Evolutionary conservation across 2,329 filamentous ascomycete genomes (phyloP).

Genomic region (Chaetomium sp.): DNA sequence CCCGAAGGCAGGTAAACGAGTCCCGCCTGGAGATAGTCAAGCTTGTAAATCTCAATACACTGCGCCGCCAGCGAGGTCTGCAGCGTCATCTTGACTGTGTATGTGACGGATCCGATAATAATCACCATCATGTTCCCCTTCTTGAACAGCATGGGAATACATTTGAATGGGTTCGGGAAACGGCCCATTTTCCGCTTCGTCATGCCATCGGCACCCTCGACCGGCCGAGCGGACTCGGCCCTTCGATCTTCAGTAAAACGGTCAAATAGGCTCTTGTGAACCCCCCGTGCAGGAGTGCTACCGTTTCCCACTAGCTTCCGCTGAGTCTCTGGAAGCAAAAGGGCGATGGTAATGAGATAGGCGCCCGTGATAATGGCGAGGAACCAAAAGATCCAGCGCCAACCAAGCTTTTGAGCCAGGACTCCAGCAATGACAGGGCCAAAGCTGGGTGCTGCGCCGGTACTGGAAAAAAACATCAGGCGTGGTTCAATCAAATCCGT

Average conservation of each 20-base stretch:
- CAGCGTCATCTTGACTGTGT: constrained; percentile 46
- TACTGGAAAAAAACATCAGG: constrained; percentile 49
- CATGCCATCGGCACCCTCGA: background rate
- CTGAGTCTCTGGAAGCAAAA: constrained; percentile 50
- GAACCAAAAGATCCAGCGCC: constrained; percentile 57
- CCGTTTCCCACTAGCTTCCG: constrained; percentile 10
- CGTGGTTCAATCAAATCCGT: constrained; percentile 33
- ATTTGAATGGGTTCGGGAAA: constrained; percentile 30
- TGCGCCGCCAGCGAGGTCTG: constrained; percentile 43
- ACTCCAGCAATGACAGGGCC: constrained; percentile 55
- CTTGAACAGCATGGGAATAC: constrained; percentile 4
- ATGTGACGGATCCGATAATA: too few relatives aligned
- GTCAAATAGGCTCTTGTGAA: background rate
- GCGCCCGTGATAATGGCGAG: constrained; percentile 44
- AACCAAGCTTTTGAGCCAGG: constrained; percentile 51
- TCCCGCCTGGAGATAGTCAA: too few relatives aligned
- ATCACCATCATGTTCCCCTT: background rate
- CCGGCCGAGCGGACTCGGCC: background rate
- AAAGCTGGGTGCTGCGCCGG: constrained; percentile 36
- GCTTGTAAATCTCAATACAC: too few relatives aligned
- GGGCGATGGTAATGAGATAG: constrained; percentile 42
- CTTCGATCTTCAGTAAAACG: background rate
- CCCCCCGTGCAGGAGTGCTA: background rate
- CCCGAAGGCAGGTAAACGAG: too few relatives aligned
- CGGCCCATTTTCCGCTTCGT: background rate